These are phyloP conservation scores for Phalaenopsis hybrid DNA, from an alignment of 116 monocot species.

Conservation along the genomic window DNA sequence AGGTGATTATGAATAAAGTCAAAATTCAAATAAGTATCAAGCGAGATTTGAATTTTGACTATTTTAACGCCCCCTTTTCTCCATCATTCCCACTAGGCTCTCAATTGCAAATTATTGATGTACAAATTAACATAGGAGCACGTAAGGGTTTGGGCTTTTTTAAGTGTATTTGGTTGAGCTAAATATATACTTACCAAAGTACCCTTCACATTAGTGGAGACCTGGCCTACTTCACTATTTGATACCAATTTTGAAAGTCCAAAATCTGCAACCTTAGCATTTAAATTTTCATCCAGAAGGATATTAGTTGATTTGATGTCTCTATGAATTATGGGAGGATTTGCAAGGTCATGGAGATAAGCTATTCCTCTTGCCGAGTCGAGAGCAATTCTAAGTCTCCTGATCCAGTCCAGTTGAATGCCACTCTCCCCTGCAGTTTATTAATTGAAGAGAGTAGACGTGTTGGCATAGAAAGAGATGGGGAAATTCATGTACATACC, in stretches of 20 bases:
- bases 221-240: conserved; percentile 48
- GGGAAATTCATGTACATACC: no score
- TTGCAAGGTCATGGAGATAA: conserved; percentile 86
- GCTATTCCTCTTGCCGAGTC: conserved; percentile 83
- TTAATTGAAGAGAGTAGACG: background rate
- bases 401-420: conserved; percentile 60
- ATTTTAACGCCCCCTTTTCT: background rate
- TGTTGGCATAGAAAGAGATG: background rate
- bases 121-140: no score
- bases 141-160: background rate
- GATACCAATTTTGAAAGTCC: conserved; percentile 74
- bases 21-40: background rate
- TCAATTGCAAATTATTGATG: no score
- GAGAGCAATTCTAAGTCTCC: conserved; percentile 60
- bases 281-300: conserved; percentile 78
- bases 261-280: conserved; percentile 88
- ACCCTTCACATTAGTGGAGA: conserved; percentile 86
- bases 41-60: background rate
- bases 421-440: conserved; percentile 47
- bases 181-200: conserved; percentile 54
- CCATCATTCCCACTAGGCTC: background rate
- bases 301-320: conserved; percentile 86
- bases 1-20: background rate
- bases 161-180: background rate
- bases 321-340: conserved; percentile 89